phyloP scores from a whole-genome alignment of 2,329 filamentous ascomycete species.

The Fusarium marasasianum region DNA sequence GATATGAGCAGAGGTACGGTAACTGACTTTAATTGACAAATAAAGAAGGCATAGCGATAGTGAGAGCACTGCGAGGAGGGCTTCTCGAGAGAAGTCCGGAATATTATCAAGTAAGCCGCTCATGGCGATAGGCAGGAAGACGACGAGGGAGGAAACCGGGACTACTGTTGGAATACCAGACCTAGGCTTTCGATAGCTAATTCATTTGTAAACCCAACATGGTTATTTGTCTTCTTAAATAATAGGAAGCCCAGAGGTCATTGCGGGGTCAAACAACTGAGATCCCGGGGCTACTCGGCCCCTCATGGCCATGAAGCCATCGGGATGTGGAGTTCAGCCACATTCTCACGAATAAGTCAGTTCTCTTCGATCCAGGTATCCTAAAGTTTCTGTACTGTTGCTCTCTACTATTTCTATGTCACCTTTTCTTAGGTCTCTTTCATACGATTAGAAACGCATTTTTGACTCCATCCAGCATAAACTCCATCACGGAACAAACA shows the following conservation, averaged over 20 bases:
- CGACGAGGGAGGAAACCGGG: rapidly evolving
- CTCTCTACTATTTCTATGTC: no score
- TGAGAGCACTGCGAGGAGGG: background rate
- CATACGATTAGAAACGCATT: rapidly evolving
- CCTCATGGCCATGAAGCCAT: background rate
- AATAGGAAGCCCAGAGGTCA: background rate
- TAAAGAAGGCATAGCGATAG: background rate
- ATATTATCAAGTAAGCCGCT: background rate
- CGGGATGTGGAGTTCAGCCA: background rate
- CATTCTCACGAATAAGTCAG: background rate
- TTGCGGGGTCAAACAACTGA: background rate
- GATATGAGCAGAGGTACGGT: rapidly evolving
- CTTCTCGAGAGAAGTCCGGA: background rate
- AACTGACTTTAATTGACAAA: background rate
- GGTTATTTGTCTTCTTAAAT: background rate
- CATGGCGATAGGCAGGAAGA: background rate
- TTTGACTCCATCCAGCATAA: background rate
- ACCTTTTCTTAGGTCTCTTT: rapidly evolving
- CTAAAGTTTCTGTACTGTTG: rapidly evolving
- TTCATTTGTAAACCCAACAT: background rate
- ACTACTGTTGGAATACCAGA: no score
- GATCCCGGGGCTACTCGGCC: background rate
- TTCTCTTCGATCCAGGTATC: background rate
- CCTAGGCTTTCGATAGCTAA: background rate
- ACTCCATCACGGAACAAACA: rapidly evolving